A percentile compares a stretch with the other conserved stretches of the same genome.
phyloP scores from a whole-genome alignment of 2,329 filamentous ascomycete genomes.

The Lomentospora prolificans region DNA sequence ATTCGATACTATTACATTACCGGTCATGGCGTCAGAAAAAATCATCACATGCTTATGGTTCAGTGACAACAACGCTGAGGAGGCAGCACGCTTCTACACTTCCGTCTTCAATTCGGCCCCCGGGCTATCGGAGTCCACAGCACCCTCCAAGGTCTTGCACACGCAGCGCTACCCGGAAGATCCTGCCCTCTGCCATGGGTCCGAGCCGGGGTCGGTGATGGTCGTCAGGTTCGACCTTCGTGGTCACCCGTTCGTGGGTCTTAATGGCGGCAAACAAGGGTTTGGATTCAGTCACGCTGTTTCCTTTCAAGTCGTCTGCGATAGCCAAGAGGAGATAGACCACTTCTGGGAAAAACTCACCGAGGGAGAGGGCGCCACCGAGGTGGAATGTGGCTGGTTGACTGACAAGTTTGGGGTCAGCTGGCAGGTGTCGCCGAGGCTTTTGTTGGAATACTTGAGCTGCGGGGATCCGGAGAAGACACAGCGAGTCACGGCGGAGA shows the following conservation, averaged over 20 bases:
- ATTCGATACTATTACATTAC: no score
- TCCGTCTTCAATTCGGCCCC: slow-evolving; percentile 23
- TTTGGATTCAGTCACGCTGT: slow-evolving; percentile 30
- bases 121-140: slow-evolving; percentile 13
- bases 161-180: slow-evolving; percentile 21
- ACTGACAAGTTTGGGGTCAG: slow-evolving; percentile 33
- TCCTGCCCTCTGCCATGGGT: slow-evolving; percentile 21
- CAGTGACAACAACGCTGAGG: slow-evolving; percentile 25
- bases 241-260: slow-evolving; percentile 27
- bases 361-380: slow-evolving; percentile 26
- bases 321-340: slow-evolving; percentile 35
- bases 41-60: slow-evolving; percentile 31
- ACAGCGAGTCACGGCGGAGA: slow-evolving; percentile 20
- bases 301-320: slow-evolving; percentile 33
- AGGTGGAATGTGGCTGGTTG: slow-evolving; percentile 34
- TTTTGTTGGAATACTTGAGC: slow-evolving; percentile 23
- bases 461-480: slow-evolving; percentile 24
- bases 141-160: slow-evolving; percentile 21
- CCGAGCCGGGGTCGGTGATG: slow-evolving; percentile 22
- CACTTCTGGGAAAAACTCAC: slow-evolving; percentile 34
- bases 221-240: slow-evolving; percentile 28
- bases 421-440: slow-evolving; percentile 36
- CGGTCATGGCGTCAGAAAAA: background rate
- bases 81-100: slow-evolving; percentile 30
- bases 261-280: slow-evolving; percentile 31